Evolutionary conservation across 2,329 filamentous ascomycete genomes (phyloP).

Genomic region (Penicillium sp.): DNA sequence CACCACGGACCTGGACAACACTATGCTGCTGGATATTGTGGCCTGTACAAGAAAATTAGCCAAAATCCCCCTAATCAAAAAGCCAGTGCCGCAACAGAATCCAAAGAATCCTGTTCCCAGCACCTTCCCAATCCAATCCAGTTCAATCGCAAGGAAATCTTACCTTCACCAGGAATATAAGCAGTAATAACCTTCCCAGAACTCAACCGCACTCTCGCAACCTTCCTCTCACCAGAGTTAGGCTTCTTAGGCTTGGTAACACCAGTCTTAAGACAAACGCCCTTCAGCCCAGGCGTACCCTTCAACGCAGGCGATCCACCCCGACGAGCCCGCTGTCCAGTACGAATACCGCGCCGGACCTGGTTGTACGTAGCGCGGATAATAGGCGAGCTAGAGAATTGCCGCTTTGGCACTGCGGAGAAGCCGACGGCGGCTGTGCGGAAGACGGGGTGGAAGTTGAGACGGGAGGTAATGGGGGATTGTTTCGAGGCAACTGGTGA

Average conservation of each 20-base stretch:
- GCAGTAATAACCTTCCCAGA: conserved; percentile 79
- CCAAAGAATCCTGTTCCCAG: background rate
- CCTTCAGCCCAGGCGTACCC: conserved; percentile 74
- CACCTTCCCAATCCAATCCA: background rate
- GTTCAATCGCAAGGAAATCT: conserved; percentile 22
- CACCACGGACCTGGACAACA: conserved; percentile 89
- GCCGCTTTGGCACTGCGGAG: conserved; percentile 24
- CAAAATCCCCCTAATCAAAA: background rate
- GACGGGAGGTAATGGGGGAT: conserved; percentile 15
- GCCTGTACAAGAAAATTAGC: conserved; percentile 38
- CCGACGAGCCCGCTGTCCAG: conserved; percentile 70
- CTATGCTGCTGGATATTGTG: conserved; percentile 99
- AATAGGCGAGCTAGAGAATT: conserved; percentile 52
- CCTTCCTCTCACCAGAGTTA: conserved; percentile 95
- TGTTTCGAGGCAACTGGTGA: conserved; percentile 11
- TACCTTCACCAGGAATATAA: conserved; percentile 89
- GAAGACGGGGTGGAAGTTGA: conserved; percentile 26
- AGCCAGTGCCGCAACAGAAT: background rate
- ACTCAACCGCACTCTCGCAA: conserved; percentile 79
- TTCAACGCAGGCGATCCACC: conserved; percentile 76
- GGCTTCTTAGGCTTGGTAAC: conserved; percentile 96
- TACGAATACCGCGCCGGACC: conserved; percentile 66
- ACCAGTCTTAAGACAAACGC: conserved; percentile 88
- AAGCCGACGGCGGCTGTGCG: conserved; percentile 21
- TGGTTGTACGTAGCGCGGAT: conserved; percentile 62